Conservation (phyloP, 2,329 filamentous ascomycete genomes). For the Trichoderma sp. region DNA sequence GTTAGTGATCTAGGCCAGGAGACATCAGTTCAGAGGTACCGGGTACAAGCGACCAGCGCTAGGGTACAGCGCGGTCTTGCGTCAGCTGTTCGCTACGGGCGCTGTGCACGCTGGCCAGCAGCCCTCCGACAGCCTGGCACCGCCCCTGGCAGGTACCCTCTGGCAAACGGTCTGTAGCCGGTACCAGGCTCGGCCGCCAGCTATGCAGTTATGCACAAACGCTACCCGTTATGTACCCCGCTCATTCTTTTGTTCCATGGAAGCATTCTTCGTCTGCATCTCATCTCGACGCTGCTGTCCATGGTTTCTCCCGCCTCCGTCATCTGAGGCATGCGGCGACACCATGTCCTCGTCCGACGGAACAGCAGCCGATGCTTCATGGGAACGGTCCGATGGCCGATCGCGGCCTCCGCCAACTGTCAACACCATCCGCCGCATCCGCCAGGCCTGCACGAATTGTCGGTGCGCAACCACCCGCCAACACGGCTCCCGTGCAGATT, state of each 20-base stretch:
- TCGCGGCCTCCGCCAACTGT: constrained; percentile 15
- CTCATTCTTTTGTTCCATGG: constrained; percentile 6
- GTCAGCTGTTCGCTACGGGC: neutral
- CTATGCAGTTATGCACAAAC: constrained; percentile 11
- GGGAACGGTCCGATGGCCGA: constrained; percentile 22
- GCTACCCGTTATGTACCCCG: constrained; percentile 10
- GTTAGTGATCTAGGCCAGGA: neutral
- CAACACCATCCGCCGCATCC: constrained; percentile 24
- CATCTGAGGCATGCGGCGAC: constrained; percentile 15
- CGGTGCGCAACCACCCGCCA: constrained; percentile 4
- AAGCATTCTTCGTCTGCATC: constrained; percentile 5
- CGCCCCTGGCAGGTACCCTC: neutral
- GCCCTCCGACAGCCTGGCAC: neutral
- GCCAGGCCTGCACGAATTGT: constrained; percentile 22
- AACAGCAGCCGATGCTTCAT: constrained; percentile 18
- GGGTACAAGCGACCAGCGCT: neutral
- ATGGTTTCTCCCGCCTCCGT: constrained; percentile 5
- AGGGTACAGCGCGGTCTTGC: neutral
- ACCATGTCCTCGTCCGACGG: constrained; percentile 18
- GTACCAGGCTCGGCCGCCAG: neutral
- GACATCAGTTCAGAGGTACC: neutral
- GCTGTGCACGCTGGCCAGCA: neutral
- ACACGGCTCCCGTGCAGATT: neutral
- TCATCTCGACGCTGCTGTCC: neutral
- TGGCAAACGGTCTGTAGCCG: neutral